Evolutionary conservation across 352 stramenopile genomes (phyloP).

Genomic region (Globisporangium rhizosaccharum): DNA sequence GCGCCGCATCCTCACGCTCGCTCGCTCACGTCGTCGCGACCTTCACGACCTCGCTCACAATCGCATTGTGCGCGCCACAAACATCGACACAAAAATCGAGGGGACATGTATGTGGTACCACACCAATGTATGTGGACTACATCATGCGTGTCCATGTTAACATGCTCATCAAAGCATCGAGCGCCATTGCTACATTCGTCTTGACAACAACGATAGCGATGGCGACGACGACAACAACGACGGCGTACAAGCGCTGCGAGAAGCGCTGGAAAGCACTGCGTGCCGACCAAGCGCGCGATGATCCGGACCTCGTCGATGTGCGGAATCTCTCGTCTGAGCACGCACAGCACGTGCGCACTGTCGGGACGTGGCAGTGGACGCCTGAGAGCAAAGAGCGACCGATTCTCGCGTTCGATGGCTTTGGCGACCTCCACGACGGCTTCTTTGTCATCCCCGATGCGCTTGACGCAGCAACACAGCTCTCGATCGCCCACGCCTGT

Average conservation of each 20-base stretch:
- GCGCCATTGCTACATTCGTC: neutral
- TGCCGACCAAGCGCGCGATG: conserved; percentile 17
- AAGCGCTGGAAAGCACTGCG: conserved; percentile 66
- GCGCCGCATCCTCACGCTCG: conserved; percentile 42
- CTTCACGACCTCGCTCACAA: neutral
- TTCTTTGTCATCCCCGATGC: conserved; percentile 70
- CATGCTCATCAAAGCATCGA: neutral
- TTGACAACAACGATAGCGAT: too few relatives aligned
- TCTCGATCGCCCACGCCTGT: conserved; percentile 46
- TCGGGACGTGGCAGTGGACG: conserved; percentile 35
- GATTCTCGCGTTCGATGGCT: conserved; percentile 45
- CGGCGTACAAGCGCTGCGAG: conserved; percentile 61
- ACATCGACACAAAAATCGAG: neutral
- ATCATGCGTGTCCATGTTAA: too few relatives aligned
- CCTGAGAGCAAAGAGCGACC: conserved; percentile 19
- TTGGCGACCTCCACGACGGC: conserved; percentile 37
- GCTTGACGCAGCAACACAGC: conserved; percentile 38
- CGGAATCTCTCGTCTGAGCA: conserved; percentile 25
- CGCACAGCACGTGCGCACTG: conserved; percentile 19
- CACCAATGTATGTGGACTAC: too few relatives aligned
- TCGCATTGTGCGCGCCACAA: neutral
- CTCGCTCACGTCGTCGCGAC: neutral
- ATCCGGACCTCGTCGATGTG: conserved; percentile 41
- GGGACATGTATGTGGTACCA: neutral
- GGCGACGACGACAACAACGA: neutral